Evolutionary conservation across 768 basidiomycete species (phyloP).

Genomic region (Naganishia antarctica): DNA sequence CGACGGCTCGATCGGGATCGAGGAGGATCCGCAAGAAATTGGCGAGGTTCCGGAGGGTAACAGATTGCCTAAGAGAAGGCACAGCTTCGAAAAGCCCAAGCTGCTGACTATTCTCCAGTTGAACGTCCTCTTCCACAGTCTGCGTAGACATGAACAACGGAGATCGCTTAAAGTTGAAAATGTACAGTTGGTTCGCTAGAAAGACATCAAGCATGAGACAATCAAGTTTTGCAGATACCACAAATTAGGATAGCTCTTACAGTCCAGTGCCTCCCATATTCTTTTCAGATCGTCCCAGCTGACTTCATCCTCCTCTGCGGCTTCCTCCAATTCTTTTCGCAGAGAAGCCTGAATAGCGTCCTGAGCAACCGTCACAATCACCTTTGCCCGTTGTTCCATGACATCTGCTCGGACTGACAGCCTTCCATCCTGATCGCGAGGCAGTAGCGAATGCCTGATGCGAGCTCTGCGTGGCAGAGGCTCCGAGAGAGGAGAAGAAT

Average conservation of each 20-base stretch:
- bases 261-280: conserved; percentile 1
- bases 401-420: background rate
- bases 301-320: background rate
- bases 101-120: background rate
- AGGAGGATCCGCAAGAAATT: conserved; percentile 3
- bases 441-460: conserved; percentile 2
- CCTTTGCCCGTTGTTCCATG: conserved; percentile 4
- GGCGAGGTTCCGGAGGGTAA: conserved; percentile 2
- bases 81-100: conserved; percentile 5
- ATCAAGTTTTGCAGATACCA: no score
- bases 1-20: background rate
- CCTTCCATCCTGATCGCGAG: background rate
- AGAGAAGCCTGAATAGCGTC: background rate
- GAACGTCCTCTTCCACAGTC: background rate
- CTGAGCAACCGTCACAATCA: conserved; percentile 2
- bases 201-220: no score
- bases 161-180: conserved; percentile 5
- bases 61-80: background rate
- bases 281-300: background rate
- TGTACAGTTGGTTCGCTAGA: conserved; percentile 5
- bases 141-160: conserved; percentile 13
- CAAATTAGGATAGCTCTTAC: no score
- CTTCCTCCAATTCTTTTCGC: background rate
- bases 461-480: conserved; percentile 1
- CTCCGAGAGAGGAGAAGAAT: conserved; percentile 2